These are phyloP conservation scores for Backusella luteola DNA, from an alignment of 192 early-diverging fungal genomes.

Conservation along the genomic window DNA sequence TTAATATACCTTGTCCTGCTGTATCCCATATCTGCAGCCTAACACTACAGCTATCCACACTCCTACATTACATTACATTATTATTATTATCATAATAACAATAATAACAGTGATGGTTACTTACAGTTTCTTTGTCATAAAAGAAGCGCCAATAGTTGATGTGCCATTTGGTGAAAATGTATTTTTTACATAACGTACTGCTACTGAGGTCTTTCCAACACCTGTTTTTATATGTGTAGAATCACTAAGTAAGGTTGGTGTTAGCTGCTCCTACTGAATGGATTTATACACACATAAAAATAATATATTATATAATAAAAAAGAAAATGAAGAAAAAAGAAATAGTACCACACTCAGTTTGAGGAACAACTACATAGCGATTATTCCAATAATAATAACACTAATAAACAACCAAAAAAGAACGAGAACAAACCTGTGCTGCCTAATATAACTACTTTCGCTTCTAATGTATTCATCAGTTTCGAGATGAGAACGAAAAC, in stretches of 20 bases:
- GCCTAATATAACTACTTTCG: constrained; percentile 73
- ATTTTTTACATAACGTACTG: constrained; percentile 68
- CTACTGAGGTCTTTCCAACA: constrained; percentile 74
- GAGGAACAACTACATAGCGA: not conserved
- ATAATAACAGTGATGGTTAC: not conserved
- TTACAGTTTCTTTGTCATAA: constrained; percentile 69
- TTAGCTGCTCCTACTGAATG: constrained; percentile 13
- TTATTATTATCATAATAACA: not conserved
- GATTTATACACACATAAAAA: not conserved
- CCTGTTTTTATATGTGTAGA: constrained; percentile 42
- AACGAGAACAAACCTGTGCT: constrained; percentile 56
- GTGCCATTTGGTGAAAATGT: constrained; percentile 69
- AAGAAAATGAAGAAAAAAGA: not conserved
- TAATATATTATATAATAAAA: not conserved
- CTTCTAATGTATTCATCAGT: constrained; percentile 48
- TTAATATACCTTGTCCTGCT: constrained; percentile 60
- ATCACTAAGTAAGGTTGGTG: constrained; percentile 17
- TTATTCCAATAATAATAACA: not conserved
- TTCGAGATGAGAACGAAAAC: not conserved
- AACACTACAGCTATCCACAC: constrained; percentile 68
- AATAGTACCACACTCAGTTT: constrained; percentile 8
- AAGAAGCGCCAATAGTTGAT: constrained; percentile 72
- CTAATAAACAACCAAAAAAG: not conserved
- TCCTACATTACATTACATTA: constrained; percentile 27
- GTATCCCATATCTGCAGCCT: constrained; percentile 87